phyloP scores from a whole-genome alignment of 805 yeast species.

The Nakazawaea wickerhamii region DNA sequence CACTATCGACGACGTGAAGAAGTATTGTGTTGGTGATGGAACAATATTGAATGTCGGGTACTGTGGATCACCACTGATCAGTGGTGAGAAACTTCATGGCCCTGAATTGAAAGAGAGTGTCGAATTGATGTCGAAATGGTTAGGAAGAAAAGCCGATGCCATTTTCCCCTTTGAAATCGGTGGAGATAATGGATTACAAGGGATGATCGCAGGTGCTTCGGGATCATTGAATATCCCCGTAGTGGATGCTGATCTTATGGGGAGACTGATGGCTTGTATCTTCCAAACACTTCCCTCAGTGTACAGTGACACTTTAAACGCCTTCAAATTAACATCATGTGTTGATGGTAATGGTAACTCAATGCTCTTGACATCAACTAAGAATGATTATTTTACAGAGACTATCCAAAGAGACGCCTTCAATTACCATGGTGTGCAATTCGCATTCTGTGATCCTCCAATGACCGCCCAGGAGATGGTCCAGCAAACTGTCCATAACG shows the following conservation, averaged over 20 bases:
- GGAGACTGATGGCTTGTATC: conserved; percentile 36
- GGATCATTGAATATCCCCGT: conserved; percentile 25
- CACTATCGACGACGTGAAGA: conserved; percentile 24
- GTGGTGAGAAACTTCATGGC: conserved; percentile 36
- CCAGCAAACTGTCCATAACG: conserved; percentile 25
- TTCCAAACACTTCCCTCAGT: conserved; percentile 31
- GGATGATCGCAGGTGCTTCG: conserved; percentile 20
- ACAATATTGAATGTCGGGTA: conserved; percentile 30
- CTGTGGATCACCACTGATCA: conserved; percentile 41
- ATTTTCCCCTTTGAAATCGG: conserved; percentile 38
- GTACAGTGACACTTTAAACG: background rate
- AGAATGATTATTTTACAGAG: conserved; percentile 30
- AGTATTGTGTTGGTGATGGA: conserved; percentile 23
- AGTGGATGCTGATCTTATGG: conserved; percentile 36
- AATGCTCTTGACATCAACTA: conserved; percentile 27
- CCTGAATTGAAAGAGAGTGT: conserved; percentile 30
- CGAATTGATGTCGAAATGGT: conserved; percentile 23
- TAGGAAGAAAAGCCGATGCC: conserved; percentile 26
- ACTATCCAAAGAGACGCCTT: conserved; percentile 35
- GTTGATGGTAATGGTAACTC: conserved; percentile 38
- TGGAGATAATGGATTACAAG: conserved; percentile 36
- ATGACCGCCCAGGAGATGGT: conserved; percentile 27
- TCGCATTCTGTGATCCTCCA: conserved; percentile 31
- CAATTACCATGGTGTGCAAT: conserved; percentile 34
- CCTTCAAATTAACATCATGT: conserved; percentile 22